Percentiles rank a stretch among this genome's conserved stretches.
Conservation (phyloP, 2,329 filamentous ascomycete species). For the Botryotinia narcissicola region DNA sequence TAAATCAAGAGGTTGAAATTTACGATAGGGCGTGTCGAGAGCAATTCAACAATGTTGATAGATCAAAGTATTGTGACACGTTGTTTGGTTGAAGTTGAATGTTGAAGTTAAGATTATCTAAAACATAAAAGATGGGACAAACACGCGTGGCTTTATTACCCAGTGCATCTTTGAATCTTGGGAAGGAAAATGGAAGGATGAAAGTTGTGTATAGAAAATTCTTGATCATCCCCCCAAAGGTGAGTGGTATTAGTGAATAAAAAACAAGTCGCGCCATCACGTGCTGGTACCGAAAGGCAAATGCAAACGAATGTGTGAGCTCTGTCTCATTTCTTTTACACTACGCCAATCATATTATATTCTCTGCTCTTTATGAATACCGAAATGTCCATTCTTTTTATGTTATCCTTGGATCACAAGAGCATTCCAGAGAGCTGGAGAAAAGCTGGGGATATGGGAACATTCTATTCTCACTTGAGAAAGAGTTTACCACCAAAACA, state of each 20-base stretch:
- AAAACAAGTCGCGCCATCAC: neutral
- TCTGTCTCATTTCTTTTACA: neutral
- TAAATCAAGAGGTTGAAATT: too few species aligned
- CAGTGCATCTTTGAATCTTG: too few species aligned
- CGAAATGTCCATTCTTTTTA: neutral
- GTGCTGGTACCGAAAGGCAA: neutral
- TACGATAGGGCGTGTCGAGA: neutral
- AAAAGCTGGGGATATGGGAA: neutral
- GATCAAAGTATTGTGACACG: neutral
- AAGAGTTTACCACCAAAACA: neutral
- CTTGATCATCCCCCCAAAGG: neutral
- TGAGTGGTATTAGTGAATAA: neutral
- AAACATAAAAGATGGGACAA: neutral
- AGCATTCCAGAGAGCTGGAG: neutral
- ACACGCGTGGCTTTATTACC: too few species aligned
- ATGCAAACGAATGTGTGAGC: neutral
- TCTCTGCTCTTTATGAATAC: neutral
- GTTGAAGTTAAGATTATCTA: rapidly evolving
- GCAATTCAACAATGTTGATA: neutral
- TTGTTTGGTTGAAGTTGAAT: neutral
- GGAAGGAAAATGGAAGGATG: neutral
- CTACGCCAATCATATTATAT: neutral
- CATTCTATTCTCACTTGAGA: neutral
- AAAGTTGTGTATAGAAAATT: neutral
- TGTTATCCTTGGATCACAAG: neutral